Evolutionary conservation across 2,329 filamentous ascomycete genomes (phyloP).

Genomic region (Anthostomella pinea): DNA sequence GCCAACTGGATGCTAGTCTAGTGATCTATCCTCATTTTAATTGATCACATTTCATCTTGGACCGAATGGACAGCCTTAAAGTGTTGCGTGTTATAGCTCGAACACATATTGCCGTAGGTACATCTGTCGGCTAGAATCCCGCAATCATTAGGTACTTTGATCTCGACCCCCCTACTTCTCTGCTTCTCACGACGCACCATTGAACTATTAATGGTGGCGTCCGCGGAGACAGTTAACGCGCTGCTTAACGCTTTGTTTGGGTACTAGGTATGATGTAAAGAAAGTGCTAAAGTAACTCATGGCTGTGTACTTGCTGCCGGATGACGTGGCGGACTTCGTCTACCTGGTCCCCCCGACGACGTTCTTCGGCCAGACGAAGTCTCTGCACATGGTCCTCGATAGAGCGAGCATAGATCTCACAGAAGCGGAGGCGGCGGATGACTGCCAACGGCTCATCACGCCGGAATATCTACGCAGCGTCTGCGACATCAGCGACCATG

Average conservation of each 20-base stretch:
- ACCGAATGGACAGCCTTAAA: no score
- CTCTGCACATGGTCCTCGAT: slow-evolving; percentile 6
- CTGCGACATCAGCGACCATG: slow-evolving; percentile 48
- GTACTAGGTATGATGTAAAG: slow-evolving; percentile 31
- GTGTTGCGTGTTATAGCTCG: no score
- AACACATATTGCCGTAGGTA: no score
- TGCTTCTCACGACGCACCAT: slow-evolving; percentile 20
- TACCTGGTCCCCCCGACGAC: slow-evolving; percentile 42
- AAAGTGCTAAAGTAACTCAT: slow-evolving; percentile 31
- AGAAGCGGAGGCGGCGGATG: slow-evolving; percentile 8
- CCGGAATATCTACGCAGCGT: slow-evolving; percentile 46
- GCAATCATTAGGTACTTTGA: no score
- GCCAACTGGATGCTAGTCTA: neutral
- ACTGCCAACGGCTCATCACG: slow-evolving; percentile 37
- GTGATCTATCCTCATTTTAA: neutral
- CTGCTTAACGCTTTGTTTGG: slow-evolving; percentile 29
- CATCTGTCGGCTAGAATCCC: no score
- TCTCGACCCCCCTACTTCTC: slow-evolving; percentile 3
- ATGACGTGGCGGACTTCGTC: slow-evolving; percentile 33
- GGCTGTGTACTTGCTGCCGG: slow-evolving; percentile 19
- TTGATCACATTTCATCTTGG: no score
- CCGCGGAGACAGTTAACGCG: slow-evolving; percentile 25
- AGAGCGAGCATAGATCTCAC: no score
- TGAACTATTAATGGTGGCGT: slow-evolving; percentile 27
- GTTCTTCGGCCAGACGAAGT: slow-evolving; percentile 36